Conservation (phyloP, 352 stramenopile species). For the Pythium graminicola region DNA sequence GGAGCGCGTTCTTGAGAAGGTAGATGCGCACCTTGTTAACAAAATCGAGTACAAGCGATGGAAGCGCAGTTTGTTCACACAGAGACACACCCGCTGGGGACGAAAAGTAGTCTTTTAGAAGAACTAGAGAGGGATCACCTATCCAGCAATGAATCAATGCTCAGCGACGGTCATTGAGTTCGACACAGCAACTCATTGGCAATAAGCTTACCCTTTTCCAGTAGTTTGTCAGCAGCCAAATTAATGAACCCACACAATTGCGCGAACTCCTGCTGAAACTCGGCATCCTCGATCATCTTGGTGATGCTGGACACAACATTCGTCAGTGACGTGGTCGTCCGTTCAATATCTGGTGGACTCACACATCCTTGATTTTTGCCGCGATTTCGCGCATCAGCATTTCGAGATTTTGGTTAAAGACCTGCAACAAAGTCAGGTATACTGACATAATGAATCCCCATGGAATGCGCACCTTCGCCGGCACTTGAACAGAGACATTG, state of each 20-base stretch:
- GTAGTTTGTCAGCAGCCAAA: conserved; percentile 34
- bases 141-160: background rate
- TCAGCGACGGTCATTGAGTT: background rate
- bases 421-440: conserved; percentile 22
- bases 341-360: conserved; percentile 13
- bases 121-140: conserved; percentile 33
- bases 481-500: conserved; percentile 18
- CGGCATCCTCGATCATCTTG: conserved; percentile 33
- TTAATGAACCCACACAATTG: conserved; percentile 42
- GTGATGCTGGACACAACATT: conserved; percentile 31
- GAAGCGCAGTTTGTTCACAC: conserved; percentile 68
- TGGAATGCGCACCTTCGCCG: conserved; percentile 25
- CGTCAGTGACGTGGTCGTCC: background rate
- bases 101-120: conserved; percentile 50
- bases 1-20: conserved; percentile 42
- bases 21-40: conserved; percentile 44
- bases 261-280: conserved; percentile 31
- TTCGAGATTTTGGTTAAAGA: conserved; percentile 50
- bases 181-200: background rate
- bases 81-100: conserved; percentile 31
- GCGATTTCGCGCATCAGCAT: conserved; percentile 44
- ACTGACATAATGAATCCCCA: background rate
- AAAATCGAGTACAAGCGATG: conserved; percentile 62
- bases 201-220: conserved; percentile 32
- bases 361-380: conserved; percentile 46